phyloP scores from a whole-genome alignment of 2,329 filamentous ascomycete species.

The Westerdykella sp. region DNA sequence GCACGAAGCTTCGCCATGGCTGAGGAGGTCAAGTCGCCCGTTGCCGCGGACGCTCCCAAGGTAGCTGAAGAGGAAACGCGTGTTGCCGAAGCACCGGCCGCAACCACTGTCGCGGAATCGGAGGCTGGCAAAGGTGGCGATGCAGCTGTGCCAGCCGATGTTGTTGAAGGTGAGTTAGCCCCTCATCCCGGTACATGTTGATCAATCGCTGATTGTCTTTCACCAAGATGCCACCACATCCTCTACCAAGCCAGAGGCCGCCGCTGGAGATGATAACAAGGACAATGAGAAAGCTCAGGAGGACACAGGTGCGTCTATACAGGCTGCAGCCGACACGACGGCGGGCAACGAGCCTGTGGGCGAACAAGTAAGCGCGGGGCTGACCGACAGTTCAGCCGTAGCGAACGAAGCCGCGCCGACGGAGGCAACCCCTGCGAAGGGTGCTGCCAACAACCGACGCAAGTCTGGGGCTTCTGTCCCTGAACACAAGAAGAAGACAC shows the following conservation, averaged over 20 bases:
- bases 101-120: conserved; percentile 24
- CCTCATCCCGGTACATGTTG: conserved; percentile 1
- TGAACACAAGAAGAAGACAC: conserved; percentile 66
- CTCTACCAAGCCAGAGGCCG: conserved; percentile 15
- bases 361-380: no score
- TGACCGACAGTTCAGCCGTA: no score
- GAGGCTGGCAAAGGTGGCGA: conserved; percentile 26
- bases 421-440: conserved; percentile 8
- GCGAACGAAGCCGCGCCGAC: neutral
- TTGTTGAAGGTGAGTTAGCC: conserved; percentile 23
- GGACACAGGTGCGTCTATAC: conserved; percentile 19
- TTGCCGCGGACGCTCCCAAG: conserved; percentile 22
- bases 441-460: conserved; percentile 44
- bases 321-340: no score
- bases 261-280: conserved; percentile 18
- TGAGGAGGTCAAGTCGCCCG: conserved; percentile 27
- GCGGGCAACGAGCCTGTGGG: no score
- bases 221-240: conserved; percentile 13
- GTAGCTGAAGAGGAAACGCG: conserved; percentile 26
- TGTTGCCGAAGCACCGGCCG: conserved; percentile 21
- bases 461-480: conserved; percentile 64
- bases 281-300: conserved; percentile 15
- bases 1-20: conserved; percentile 31
- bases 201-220: conserved; percentile 14
- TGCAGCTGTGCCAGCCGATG: conserved; percentile 20